Percentiles rank a stretch among this genome's conserved stretches.
Conservation (phyloP, 1,139 yeast genomes). For the Saccharomyces uvarum region DNA sequence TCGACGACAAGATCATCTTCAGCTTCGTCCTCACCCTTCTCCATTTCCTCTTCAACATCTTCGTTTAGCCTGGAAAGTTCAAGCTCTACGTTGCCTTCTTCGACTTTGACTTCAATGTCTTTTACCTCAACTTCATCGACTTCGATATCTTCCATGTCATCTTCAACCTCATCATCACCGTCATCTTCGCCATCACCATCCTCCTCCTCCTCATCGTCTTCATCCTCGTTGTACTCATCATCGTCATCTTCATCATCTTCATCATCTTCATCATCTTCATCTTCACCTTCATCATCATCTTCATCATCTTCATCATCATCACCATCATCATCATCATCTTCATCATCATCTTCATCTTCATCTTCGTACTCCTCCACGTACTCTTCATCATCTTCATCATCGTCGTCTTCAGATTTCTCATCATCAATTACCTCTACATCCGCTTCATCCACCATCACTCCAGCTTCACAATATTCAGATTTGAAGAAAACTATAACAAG, state of each 20-base stretch:
- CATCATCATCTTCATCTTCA: slow-evolving; percentile 20
- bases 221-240: slow-evolving; percentile 6
- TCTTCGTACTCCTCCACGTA: slow-evolving; percentile 5
- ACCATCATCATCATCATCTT: slow-evolving; percentile 24
- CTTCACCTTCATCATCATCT: slow-evolving; percentile 11
- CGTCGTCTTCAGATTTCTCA: slow-evolving; percentile 22
- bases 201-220: slow-evolving; percentile 8
- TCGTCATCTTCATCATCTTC: slow-evolving; percentile 9
- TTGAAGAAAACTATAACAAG: slow-evolving; percentile 21
- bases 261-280: slow-evolving; percentile 2
- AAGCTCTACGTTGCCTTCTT: slow-evolving; percentile 7
- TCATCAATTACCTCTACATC: slow-evolving; percentile 2
- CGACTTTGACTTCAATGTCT: slow-evolving; percentile 7
- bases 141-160: slow-evolving; percentile 1
- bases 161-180: slow-evolving; percentile 8
- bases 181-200: slow-evolving; percentile 9
- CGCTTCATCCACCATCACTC: slow-evolving; percentile 3
- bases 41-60: slow-evolving; percentile 4
- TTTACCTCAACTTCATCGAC: slow-evolving; percentile 13
- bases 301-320: slow-evolving; percentile 15
- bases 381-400: slow-evolving; percentile 14
- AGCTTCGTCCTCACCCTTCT: slow-evolving; percentile 5
- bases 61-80: background rate
- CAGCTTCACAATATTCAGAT: slow-evolving; percentile 2
- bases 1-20: slow-evolving; percentile 2